phyloP scores from a whole-genome alignment of 2,329 filamentous ascomycete genomes.

The Alternaria hordeiaustralica region DNA sequence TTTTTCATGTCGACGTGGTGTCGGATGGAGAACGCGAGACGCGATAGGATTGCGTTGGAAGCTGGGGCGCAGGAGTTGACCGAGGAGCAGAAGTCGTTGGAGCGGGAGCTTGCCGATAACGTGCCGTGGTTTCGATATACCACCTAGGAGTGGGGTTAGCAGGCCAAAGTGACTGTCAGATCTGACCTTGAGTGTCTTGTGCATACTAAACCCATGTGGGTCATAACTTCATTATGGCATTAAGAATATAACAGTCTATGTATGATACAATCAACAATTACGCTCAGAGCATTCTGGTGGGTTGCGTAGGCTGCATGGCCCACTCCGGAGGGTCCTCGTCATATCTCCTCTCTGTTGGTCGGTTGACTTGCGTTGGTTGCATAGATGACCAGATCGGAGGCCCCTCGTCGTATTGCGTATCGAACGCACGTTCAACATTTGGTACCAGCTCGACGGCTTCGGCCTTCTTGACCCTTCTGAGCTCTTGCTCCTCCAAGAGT shows the following conservation, averaged over 20 bases:
- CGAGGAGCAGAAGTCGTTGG: conserved; percentile 59
- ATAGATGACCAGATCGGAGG: conserved; percentile 20
- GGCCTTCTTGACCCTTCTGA: conserved; percentile 25
- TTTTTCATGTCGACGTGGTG: conserved; percentile 65
- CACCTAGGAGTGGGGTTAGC: conserved; percentile 6
- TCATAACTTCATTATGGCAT: conserved; percentile 25
- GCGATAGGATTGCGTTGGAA: conserved; percentile 54
- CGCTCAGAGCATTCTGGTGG: conserved; percentile 24
- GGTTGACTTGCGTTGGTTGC: conserved; percentile 22
- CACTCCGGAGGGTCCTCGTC: conserved; percentile 13
- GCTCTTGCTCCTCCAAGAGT: conserved; percentile 42
- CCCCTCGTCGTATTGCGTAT: conserved; percentile 27
- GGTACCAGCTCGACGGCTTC: conserved; percentile 26
- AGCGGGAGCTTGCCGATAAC: conserved; percentile 64
- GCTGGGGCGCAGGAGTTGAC: conserved; percentile 56
- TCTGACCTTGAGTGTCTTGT: neutral
- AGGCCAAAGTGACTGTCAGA: neutral
- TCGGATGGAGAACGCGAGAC: conserved; percentile 62
- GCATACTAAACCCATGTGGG: neutral
- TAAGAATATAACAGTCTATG: conserved; percentile 10
- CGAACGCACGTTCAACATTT: conserved; percentile 25
- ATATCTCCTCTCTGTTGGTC: conserved; percentile 7
- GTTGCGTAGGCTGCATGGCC: conserved; percentile 26
- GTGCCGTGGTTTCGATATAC: conserved; percentile 55
- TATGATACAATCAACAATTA: neutral